Percentiles rank a stretch among this genome's conserved stretches.
Conservation (phyloP, 2,329 filamentous ascomycete species). For the Knufia fluminis region DNA sequence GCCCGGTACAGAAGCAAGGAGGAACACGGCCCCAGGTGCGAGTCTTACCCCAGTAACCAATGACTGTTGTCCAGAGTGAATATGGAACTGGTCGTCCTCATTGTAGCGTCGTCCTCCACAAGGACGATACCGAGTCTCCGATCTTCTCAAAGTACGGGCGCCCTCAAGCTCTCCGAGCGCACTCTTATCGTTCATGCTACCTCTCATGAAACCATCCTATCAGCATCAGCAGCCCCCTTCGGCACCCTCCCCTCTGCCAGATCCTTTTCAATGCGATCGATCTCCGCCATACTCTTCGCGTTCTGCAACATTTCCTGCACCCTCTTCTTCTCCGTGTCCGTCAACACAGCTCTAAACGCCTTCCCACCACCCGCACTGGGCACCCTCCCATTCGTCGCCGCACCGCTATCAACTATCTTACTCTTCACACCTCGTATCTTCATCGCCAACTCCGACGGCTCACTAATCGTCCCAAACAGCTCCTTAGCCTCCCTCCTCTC, state of each 20-base stretch:
- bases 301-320: constrained; percentile 81
- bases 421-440: constrained; percentile 83
- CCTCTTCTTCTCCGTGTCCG: constrained; percentile 75
- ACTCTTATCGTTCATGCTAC: too few species aligned
- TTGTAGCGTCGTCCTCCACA: too few species aligned
- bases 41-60: too few species aligned
- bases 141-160: too few species aligned
- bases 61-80: too few species aligned
- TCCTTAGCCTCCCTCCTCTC: constrained; percentile 69
- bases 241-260: constrained; percentile 82
- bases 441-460: constrained; percentile 70
- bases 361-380: constrained; percentile 42
- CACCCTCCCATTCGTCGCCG: constrained; percentile 34
- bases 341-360: constrained; percentile 71
- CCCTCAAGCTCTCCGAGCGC: too few species aligned
- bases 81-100: too few species aligned
- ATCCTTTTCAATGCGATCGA: constrained; percentile 82
- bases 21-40: too few species aligned
- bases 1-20: too few species aligned
- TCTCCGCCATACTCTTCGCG: constrained; percentile 82
- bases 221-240: constrained; percentile 42
- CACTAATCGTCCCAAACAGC: constrained; percentile 70
- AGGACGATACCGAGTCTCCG: too few species aligned
- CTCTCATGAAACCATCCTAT: constrained; percentile 26
- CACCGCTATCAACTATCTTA: constrained; percentile 54